These are phyloP conservation scores for Casuarina glauca DNA, from an alignment of 306 rosid species.

Conservation along the genomic window DNA sequence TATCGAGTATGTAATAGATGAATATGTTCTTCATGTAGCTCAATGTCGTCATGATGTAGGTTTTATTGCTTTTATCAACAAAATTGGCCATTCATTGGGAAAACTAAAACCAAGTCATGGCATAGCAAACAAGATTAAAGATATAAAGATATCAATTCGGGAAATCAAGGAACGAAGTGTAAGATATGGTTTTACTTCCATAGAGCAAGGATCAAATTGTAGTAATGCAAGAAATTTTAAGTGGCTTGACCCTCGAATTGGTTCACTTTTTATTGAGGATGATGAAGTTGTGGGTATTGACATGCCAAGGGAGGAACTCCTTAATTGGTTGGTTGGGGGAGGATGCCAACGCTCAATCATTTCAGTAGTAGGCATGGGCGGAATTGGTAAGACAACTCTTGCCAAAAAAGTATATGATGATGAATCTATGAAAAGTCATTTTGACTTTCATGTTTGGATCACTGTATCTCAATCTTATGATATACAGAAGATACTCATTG, in stretches of 20 bases:
- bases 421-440: not conserved
- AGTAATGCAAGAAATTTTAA: not conserved
- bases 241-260: conserved; percentile 1
- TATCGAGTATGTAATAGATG: conserved; percentile 10
- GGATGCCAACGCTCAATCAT: not conserved
- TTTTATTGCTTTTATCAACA: not conserved
- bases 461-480: conserved; percentile 2
- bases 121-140: conserved; percentile 4
- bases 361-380: conserved; percentile 1
- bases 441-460: conserved; percentile 1
- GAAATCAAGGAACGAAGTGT: conserved; percentile 9
- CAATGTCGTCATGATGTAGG: not conserved
- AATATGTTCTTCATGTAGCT: not conserved
- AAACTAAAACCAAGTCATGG: conserved; percentile 3
- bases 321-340: not conserved
- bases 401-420: not conserved
- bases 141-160: not conserved
- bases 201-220: not conserved
- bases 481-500: not conserved
- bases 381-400: conserved; percentile 7
- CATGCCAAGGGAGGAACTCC: not conserved
- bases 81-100: not conserved
- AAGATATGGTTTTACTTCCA: conserved; percentile 6
- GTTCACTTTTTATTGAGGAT: conserved; percentile 3
- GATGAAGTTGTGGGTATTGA: conserved; percentile 7